These are phyloP conservation scores for Phytophthora macrochlamydospora DNA, from an alignment of 352 stramenopile species.

Conservation along the genomic window DNA sequence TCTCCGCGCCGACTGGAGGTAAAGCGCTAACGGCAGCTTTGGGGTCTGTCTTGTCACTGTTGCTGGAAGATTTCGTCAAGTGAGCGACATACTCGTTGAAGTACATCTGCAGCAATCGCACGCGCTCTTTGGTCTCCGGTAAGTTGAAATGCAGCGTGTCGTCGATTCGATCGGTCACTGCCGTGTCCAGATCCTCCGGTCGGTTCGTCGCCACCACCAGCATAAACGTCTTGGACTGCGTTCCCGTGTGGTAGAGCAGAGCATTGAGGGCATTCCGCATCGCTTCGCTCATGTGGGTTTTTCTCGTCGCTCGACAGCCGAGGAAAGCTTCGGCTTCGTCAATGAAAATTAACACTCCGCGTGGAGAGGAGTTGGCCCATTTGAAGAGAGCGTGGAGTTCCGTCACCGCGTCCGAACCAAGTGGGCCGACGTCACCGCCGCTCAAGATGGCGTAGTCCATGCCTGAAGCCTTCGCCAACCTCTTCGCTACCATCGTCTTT, in stretches of 20 bases:
- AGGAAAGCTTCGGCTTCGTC: constrained; percentile 89
- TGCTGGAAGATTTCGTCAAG: constrained; percentile 15
- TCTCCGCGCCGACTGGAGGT: constrained; percentile 16
- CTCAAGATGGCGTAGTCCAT: constrained; percentile 89
- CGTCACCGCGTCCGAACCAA: constrained; percentile 75
- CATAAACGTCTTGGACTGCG: constrained; percentile 77
- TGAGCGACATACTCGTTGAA: constrained; percentile 63
- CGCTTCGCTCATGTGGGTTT: constrained; percentile 85
- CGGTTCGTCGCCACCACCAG: constrained; percentile 87
- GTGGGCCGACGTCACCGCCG: constrained; percentile 82
- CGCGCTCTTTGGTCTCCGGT: constrained; percentile 62
- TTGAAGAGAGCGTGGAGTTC: constrained; percentile 85
- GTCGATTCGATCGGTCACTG: constrained; percentile 84
- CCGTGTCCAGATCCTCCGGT: constrained; percentile 78
- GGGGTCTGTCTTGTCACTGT: constrained; percentile 9
- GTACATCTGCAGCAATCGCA: constrained; percentile 74
- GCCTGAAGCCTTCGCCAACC: constrained; percentile 58
- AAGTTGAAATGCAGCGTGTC: constrained; percentile 83
- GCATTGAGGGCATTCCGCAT: constrained; percentile 87
- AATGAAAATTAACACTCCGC: constrained; percentile 87
- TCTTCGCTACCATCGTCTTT: constrained; percentile 91
- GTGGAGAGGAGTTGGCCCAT: constrained; percentile 78
- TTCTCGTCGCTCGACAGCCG: constrained; percentile 69
- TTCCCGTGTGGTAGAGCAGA: constrained; percentile 81
- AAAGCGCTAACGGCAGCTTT: constrained; percentile 24